Base-by-base conservation (phyloP, 2,329 filamentous ascomycete genomes). In the Colletotrichum tropicale region DNA sequence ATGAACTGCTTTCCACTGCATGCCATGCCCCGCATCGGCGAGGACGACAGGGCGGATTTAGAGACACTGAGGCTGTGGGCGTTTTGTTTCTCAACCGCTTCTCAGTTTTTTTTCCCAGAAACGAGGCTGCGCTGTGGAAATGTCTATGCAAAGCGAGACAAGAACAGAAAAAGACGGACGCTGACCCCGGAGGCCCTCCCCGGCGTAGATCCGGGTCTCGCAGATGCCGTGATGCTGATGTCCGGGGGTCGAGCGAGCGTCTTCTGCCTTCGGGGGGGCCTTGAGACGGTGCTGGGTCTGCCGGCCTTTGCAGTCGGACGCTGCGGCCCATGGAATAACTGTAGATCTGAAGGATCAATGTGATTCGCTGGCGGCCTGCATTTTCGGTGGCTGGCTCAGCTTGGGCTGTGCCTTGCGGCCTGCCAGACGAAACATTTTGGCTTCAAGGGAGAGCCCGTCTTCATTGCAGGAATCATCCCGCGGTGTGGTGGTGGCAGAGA, bases 191-290 rank as follows among this genome's bases (percentile, higher is more conserved):
- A 21, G 8, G 9, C 3, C 6, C 5, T 55, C 24, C 71, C 58
- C 16, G 43, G 30, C n/a, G 66, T 32, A 48, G 66, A 74, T 70
- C 66, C 66, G 66, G 71, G 66, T 32, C 71, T 74, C 43, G 38
- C 66, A 58, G 58, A 34, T 58, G 66, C 48, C 66, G 71, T 55
- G 52, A 48, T 55, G 38, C 7, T 12, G 10, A 28, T 21, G 61
- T 34, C n/a, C 43, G 43, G 43, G n/a, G 6, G 43, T 48, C 13
- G 43, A 21, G 43, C 3, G 43, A 13, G 10, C 21, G 52, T 70
- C 24, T 58, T 43, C n/a, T 15, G 24, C 32, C n/a, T 26, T 64
- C 10, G 34, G 26, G 38, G 24, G 18, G 28, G 28, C 26, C 15
- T 38, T 21, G 55, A 60, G 55, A 60, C 21, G 24, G 26, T 26